Evolutionary conservation across 306 rosid species (phyloP), one percentile per base, ranked within the genome.

Genomic region (Medicago arabica): DNA sequence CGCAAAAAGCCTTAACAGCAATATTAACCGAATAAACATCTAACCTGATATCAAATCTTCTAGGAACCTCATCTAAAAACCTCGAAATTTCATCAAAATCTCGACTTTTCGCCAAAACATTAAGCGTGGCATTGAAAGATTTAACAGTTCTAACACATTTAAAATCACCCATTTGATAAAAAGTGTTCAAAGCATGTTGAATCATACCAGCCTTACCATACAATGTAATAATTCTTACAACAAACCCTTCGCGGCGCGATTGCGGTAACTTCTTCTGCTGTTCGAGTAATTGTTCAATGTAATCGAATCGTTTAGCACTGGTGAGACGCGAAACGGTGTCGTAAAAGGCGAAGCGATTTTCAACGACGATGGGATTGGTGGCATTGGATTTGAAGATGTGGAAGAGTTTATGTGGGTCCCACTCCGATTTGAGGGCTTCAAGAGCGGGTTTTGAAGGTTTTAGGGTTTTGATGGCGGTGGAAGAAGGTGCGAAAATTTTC

Each of bases 171-270:
- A 89, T 81, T 78, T 85, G 69, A 79, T 81, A 72, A 77, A 89
- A 92, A 46, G 93, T 85, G 34, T 85, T 75, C 43, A 89, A 5
- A 8, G 97, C 97, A 74, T 88, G 89, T 31, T 77, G 25, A 21
- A 78, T 76, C 96, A 92, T 89, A 66, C 92, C 96, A 51, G 90
- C 93, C 57, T 86, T 88, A 49, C 96, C 96, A 78, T 92, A 92
- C 54, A 92, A 70, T 54, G 80, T 70, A 47, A 92, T 92, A 63
- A 92, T 88, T 64, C 97, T 64, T 47, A 89, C 83, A 38, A 92
- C 44, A 72, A 92, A 89, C 31, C 96, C 96, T 70, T 92, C 96
- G 2, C 92, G 90, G 51, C 91, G 90, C 11, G 91, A 89, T 39
- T 89, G 97, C 0, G 91, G 95, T 34, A 91, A 89, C 5, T 76